A percentile compares a stretch with the other conserved stretches of the same genome.
Evolutionary conservation across 139 green algal genomes (phyloP).

Genomic region (Chlamydomonas sphaeroides): DNA sequence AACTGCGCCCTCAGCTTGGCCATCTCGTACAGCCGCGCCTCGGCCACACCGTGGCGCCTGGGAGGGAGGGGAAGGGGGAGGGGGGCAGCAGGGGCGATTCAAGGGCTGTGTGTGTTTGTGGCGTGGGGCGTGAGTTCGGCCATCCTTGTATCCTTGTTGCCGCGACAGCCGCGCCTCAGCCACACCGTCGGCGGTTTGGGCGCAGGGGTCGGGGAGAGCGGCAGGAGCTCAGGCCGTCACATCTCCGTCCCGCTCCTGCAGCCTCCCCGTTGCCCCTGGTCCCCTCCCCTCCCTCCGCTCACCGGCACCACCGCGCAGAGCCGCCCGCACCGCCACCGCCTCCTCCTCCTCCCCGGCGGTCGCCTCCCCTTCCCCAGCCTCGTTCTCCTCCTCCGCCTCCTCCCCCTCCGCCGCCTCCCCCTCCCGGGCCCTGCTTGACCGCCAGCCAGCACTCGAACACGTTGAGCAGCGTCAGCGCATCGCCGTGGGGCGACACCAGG

Average conservation of each 20-base stretch:
- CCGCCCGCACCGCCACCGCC: neutral
- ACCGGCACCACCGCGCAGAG: constrained; percentile 32
- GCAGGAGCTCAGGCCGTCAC: too few relatives aligned
- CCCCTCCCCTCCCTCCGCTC: neutral
- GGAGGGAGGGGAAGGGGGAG: too few relatives aligned
- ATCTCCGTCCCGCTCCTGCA: too few relatives aligned
- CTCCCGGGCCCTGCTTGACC: constrained; percentile 24
- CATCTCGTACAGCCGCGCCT: constrained; percentile 60
- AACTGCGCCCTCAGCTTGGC: constrained; percentile 58
- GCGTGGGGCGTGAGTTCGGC: too few relatives aligned
- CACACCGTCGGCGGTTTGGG: too few relatives aligned
- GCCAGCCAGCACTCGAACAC: constrained; percentile 58
- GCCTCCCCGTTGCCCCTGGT: too few relatives aligned
- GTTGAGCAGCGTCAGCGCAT: constrained; percentile 50
- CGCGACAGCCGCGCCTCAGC: too few relatives aligned
- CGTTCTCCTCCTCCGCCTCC: neutral
- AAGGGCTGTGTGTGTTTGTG: too few relatives aligned
- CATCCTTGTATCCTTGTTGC: too few relatives aligned
- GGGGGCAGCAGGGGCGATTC: too few relatives aligned
- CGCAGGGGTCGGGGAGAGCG: too few relatives aligned
- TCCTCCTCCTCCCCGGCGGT: neutral
- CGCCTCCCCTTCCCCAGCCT: neutral
- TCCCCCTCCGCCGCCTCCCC: neutral
- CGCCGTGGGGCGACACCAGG: constrained; percentile 44
- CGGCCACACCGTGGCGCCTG: constrained; percentile 45